phyloP scores from a whole-genome alignment of 441 rosid genomes.

The Metrosideros polymorpha region DNA sequence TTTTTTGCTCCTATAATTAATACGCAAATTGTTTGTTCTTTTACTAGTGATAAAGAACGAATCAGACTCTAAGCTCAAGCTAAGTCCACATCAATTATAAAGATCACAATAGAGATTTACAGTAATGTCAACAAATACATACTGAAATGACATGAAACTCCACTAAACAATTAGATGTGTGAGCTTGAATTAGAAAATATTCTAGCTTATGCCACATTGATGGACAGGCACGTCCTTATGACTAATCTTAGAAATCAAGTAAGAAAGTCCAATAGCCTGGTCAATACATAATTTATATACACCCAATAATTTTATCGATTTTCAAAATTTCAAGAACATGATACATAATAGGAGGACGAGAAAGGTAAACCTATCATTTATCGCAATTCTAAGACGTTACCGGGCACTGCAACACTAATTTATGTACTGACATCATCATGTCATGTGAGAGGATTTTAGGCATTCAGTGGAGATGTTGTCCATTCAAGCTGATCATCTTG shows the following conservation, averaged over 20 bases:
- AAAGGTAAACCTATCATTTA: background rate
- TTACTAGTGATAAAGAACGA: background rate
- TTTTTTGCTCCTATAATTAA: background rate
- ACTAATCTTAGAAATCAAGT: background rate
- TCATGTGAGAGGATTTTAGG: background rate
- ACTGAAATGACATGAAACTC: background rate
- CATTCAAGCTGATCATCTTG: background rate
- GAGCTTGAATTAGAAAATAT: background rate
- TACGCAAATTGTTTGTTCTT: background rate
- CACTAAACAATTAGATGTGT: background rate
- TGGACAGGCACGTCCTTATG: no score
- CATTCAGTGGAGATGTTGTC: background rate
- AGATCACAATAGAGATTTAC: background rate
- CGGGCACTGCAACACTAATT: background rate
- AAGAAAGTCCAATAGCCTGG: fast-evolving
- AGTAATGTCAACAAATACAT: no score
- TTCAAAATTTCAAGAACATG: background rate
- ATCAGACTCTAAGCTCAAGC: background rate
- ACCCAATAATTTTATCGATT: background rate
- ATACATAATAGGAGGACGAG: fast-evolving
- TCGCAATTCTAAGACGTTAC: background rate
- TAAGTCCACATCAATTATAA: background rate
- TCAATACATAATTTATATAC: background rate
- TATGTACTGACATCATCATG: background rate
- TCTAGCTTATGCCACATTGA: background rate